Base-by-base conservation (phyloP, 768 basidiomycete species). In the Termitomyces sp. region DNA sequence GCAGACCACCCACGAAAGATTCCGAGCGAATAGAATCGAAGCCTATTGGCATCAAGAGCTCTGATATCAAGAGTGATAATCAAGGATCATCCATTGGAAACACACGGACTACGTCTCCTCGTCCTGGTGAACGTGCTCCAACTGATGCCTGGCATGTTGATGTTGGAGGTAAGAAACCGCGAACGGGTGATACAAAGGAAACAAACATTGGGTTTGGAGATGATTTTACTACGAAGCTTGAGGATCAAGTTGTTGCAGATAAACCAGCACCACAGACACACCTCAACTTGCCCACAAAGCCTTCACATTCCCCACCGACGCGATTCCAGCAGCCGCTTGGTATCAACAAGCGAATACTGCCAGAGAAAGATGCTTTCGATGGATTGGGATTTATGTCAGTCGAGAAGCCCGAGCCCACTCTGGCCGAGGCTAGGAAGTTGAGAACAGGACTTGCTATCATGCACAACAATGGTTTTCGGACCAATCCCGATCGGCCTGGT, bases 291-390 rank as follows among this genome's bases (percentile, higher is more conserved):
- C 44, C 56, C 13, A 52, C 60, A 3, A 53, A 62, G 29, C 57
- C 59, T 42, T 35, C 55, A 11, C 32, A 50, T 32, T 59, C 60
- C 25, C 25, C 51, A 11, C 50, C 54, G 36, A 35, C 59, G 9
- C 47, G 38, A 18, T 33, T 36, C 15, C 53, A 50, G 18, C 50
- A 31, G 44, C 56, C 50, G 13, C 52, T 52, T 23, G 54, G 39
- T 18, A 54, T 50, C 27, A 58, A 56, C 25, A 57, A 45, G 38
- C 58, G 62, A 23, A 23, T 56, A 16, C 38, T 46, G 1, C 53
- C 54, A 50, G 75, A 76, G 18, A 87, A 79, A 59, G 91, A 93
- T 64, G 91, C 91, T 5, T 93, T 93, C 58, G 88, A 89, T 33
- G 90, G 87, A 11, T 71, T 93, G 43, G 89, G 83, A 7, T 65